A percentile compares a stretch with the other conserved stretches of the same genome.
Evolutionary conservation across 768 basidiomycete species (phyloP).

Genomic region (Agrocybe praecox): DNA sequence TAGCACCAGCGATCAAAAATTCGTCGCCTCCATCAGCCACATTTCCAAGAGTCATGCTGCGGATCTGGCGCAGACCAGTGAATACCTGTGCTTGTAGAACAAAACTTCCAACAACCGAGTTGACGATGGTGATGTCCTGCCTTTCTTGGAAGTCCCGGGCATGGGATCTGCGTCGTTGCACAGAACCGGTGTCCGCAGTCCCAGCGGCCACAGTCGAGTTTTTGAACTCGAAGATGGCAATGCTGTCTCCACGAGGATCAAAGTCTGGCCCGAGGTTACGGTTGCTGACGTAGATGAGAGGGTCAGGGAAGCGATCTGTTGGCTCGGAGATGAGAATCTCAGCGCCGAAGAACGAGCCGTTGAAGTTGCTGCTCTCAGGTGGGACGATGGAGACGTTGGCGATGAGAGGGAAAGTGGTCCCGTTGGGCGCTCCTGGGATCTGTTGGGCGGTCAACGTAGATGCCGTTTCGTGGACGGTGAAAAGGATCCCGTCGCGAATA

Average conservation of each 20-base stretch:
- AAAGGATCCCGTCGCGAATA: conserved; percentile 43
- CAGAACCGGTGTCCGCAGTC: not conserved
- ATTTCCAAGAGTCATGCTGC: conserved; percentile 61
- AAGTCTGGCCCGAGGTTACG: conserved; percentile 46
- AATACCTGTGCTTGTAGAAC: conserved; percentile 49
- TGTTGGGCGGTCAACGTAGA: conserved; percentile 60
- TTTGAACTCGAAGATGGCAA: conserved; percentile 55
- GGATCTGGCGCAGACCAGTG: conserved; percentile 61
- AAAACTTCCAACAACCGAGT: conserved; percentile 21
- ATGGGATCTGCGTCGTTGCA: not conserved
- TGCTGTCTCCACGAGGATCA: conserved; percentile 58
- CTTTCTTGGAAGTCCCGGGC: not conserved
- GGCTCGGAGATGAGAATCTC: conserved; percentile 60
- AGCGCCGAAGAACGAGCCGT: conserved; percentile 46
- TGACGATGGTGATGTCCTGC: not conserved
- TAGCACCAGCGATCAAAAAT: conserved; percentile 44
- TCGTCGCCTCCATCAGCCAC: conserved; percentile 43
- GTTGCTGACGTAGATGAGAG: conserved; percentile 66
- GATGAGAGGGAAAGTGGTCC: conserved; percentile 48
- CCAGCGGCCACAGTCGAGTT: conserved; percentile 20
- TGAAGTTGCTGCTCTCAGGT: conserved; percentile 12
- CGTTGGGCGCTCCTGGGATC: conserved; percentile 51
- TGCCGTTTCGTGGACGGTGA: conserved; percentile 52
- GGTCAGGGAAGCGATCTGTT: conserved; percentile 42
- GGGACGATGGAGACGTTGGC: conserved; percentile 54